Evolutionary conservation across 2,329 filamentous ascomycete species (phyloP), one percentile per base, ranked within the genome.

Genomic region (Penicillium sp.): DNA sequence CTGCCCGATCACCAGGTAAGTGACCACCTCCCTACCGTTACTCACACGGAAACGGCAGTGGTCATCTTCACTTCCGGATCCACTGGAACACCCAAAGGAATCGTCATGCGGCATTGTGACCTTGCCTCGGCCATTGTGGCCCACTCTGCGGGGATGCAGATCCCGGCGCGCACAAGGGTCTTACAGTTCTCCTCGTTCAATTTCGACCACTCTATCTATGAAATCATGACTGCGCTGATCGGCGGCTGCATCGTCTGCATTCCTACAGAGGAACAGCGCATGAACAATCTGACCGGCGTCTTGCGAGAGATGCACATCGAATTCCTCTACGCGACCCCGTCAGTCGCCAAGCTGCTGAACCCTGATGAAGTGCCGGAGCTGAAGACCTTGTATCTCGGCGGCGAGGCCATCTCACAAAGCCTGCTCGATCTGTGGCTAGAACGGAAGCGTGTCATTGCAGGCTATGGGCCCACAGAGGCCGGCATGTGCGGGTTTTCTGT

Each of bases 31-130:
- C 43, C 43, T 48, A 19, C 43, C 11, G 43, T 48, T 14, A 4
- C 3, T 43, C 40, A 43, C 40, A 43, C 40, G 40, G 28, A 55
- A 10, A 30, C 28, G 1, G 53, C 40, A 14, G 22, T 46, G 11
- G 30, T 80, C 0, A 75, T 75, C 43, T 80, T 80, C 60, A 81
- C 80, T 0, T 81, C 78, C 1, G 79, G 79, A 0, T 75, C 75
- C 3, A 81, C 79, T 3, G 79, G 80, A 6, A 72, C 63, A 4
- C 79, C 79, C 1, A 82, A 82, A 64, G 78, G 75, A 0, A 76
- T 81, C 6, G 33, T 35, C 33, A 35, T 35, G 33, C 33, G 33
- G 33, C 33, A 35, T 35, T 35, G 33, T 16, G 74, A 4, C 76
- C 72, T 59, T 65, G 62, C 1, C 78, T 80, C 45, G 53, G 58